Conservation (phyloP, 192 early-diverging fungal species). For the Rhizophagus clarus region DNA sequence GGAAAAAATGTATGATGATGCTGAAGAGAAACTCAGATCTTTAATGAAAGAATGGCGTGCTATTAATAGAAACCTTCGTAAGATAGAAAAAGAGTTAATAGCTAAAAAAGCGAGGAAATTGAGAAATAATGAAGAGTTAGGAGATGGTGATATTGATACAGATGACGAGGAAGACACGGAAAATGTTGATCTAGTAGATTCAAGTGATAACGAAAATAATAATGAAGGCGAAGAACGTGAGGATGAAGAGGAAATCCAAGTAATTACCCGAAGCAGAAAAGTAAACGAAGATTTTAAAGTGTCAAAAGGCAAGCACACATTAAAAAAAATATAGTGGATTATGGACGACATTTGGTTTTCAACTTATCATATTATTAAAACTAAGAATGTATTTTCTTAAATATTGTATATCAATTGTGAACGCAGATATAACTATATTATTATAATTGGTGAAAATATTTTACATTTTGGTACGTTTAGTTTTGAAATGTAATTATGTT, state of each 20-base stretch:
- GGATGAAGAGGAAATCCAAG: neutral
- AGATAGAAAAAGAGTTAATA: neutral
- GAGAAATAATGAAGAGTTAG: neutral
- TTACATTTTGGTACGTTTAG: no score
- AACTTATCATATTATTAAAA: no score
- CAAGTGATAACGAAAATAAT: neutral
- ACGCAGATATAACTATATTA: no score
- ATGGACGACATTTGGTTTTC: neutral
- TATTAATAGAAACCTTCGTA: neutral
- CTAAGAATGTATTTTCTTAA: no score
- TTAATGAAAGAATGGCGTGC: neutral
- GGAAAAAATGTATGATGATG: slow-evolving; percentile 9
- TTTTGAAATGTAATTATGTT: no score
- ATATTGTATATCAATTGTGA: no score
- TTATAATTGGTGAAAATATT: no score
- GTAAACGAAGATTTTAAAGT: neutral
- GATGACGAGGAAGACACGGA: neutral
- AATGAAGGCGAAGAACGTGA: neutral
- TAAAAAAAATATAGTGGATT: neutral
- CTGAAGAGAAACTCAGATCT: neutral
- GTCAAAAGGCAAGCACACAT: neutral
- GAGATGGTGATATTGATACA: neutral
- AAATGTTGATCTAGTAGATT: neutral
- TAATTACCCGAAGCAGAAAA: neutral
- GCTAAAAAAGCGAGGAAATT: neutral